Base-by-base conservation (phyloP, 768 basidiomycete genomes). In the Lentinula sp. region DNA sequence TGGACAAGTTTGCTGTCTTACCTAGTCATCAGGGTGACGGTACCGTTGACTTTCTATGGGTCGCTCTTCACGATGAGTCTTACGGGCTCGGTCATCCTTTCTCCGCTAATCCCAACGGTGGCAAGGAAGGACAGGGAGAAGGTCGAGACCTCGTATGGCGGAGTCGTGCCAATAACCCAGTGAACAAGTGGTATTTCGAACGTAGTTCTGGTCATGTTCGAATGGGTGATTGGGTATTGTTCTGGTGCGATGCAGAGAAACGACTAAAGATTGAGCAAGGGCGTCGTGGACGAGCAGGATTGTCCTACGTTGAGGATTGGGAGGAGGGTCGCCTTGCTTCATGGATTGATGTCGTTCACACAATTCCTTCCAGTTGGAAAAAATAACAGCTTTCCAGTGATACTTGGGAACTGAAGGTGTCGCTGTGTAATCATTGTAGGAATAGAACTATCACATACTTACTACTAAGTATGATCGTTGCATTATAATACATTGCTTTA, bases 171-270 rank as follows among this genome's bases (percentile, higher is more conserved):
- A 82, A 97, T 75, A 99, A 99, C 72, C 95, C 95, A 0, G 86
- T 98, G 60, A 99, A 99, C 76, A 96, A 95, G 75, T 99, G 97
- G 97, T 99, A 99, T 75, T 98, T 93, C 65, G 97, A 99, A 69
- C 86, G 97, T 37, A 91, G 90, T 70, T 90, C 88, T 18, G 97
- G 97, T 18, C 95, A 98, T 75, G 63, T 94, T 42, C 82, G 91
- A 64, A 83, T 89, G 79, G 90, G 88, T 10, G 77, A 85, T 28
- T 99, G 96, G 93, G 86, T 93, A 49, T 73, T 99, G 67, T 99
- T 99, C 73, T 99, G 97, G 97, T 97, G 95, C 73, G 97, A 99
- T 75, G 93, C 89, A 0, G 96, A 98, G 77, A 91, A 88, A 74
- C 80, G 88, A 57, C 74, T 95, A 32, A 86, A 83, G 72, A 82